Conservation (phyloP, 345 rosid genomes). For the Brassica nigra region DNA sequence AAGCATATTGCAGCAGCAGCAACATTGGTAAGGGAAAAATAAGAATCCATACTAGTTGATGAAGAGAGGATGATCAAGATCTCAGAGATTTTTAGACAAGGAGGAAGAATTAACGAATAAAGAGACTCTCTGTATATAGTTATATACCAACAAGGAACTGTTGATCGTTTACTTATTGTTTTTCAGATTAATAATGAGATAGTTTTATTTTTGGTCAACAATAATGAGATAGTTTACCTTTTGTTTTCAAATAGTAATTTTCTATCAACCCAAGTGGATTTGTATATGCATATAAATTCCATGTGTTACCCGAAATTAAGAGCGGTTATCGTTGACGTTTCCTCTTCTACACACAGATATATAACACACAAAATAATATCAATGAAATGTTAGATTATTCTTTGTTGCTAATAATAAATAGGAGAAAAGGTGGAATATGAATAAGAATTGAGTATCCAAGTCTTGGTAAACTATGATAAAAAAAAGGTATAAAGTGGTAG, state of each 20-base stretch:
- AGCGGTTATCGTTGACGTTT: conserved; percentile 19
- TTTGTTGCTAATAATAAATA: background rate
- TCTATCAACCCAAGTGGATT: background rate
- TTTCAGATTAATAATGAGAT: too few species aligned
- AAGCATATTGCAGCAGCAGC: background rate
- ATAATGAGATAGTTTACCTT: too few species aligned
- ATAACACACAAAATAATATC: background rate
- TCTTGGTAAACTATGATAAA: background rate
- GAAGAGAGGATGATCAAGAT: background rate
- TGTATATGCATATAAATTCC: background rate
- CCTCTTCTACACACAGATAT: background rate
- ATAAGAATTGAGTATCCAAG: background rate
- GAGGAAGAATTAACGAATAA: background rate
- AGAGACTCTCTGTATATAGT: background rate
- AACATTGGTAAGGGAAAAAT: background rate
- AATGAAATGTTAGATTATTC: background rate
- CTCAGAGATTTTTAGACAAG: background rate
- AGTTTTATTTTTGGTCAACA: too few species aligned
- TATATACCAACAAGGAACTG: background rate
- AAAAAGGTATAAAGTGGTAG: too few species aligned
- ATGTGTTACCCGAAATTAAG: background rate
- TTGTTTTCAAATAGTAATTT: background rate
- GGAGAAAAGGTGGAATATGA: background rate
- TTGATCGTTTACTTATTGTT: background rate
- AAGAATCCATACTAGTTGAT: background rate